Evolutionary conservation across 306 rosid genomes (phyloP).

Genomic region (Pueraria montana): DNA sequence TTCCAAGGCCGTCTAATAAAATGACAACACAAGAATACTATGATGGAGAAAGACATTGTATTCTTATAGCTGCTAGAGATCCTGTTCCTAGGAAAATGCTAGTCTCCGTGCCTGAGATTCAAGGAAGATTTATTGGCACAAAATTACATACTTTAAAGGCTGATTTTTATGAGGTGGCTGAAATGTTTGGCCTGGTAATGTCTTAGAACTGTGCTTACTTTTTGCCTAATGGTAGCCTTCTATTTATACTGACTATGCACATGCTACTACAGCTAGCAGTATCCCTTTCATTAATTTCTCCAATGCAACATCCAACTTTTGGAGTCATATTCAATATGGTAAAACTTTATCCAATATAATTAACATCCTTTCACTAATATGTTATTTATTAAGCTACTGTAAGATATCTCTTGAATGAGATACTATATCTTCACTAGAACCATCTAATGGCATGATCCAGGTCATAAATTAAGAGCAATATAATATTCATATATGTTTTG

Average conservation of each 20-base stretch:
- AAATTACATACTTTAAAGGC: background rate
- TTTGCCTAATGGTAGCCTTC: background rate
- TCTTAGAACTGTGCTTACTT: background rate
- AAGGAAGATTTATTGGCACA: background rate
- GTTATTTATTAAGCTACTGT: background rate
- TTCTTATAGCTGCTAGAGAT: constrained; percentile 24
- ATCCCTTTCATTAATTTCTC: constrained; percentile 44
- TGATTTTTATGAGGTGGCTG: constrained; percentile 26
- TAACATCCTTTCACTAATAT: background rate
- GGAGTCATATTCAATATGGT: constrained; percentile 43
- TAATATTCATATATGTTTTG: background rate
- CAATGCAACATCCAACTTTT: constrained; percentile 36
- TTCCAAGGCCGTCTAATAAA: background rate
- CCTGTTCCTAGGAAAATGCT: constrained; percentile 9
- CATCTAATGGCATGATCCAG: background rate
- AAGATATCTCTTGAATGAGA: background rate
- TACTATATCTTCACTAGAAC: too few relatives aligned
- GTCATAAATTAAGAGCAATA: too few relatives aligned
- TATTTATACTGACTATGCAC: background rate
- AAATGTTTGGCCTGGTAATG: constrained; percentile 36
- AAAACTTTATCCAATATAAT: background rate
- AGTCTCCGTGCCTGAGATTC: constrained; percentile 33
- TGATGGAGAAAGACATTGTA: constrained; percentile 39
- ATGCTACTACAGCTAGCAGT: constrained; percentile 36
- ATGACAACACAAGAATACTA: constrained; percentile 28